These are phyloP conservation scores for Telopea speciosissima DNA, from an alignment of 177 flowering plant species.

Conservation along the genomic window DNA sequence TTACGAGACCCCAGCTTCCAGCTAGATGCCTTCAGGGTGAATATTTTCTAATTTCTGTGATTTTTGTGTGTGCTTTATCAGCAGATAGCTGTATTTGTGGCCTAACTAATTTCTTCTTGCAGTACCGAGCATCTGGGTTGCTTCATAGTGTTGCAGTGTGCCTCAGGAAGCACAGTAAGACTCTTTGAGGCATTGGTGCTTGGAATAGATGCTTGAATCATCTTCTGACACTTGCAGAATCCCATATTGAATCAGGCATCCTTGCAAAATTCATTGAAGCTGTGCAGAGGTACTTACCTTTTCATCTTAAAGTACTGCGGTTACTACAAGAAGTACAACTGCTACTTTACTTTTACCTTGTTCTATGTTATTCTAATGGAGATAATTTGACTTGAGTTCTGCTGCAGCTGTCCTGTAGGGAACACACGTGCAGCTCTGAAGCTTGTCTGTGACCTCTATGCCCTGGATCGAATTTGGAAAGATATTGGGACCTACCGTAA, in stretches of 20 bases:
- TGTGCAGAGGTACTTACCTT: constrained; percentile 66
- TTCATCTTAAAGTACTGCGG: background rate
- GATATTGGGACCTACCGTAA: constrained; percentile 96
- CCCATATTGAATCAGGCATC: constrained; percentile 91
- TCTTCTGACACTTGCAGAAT: constrained; percentile 86
- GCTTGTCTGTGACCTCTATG: constrained; percentile 90
- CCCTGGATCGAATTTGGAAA: constrained; percentile 89
- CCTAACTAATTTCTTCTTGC: constrained; percentile 20
- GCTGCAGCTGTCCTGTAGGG: constrained; percentile 70
- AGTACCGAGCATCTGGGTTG: constrained; percentile 92
- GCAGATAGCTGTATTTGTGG: background rate
- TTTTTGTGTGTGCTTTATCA: background rate
- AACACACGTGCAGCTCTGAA: constrained; percentile 62
- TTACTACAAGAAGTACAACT: background rate
- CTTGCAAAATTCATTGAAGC: constrained; percentile 84
- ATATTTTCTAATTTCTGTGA: constrained; percentile 12
- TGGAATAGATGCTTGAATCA: constrained; percentile 99
- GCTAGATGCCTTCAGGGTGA: constrained; percentile 92
- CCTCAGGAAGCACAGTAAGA: constrained; percentile 73
- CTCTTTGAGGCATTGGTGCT: constrained; percentile 87
- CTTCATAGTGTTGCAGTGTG: constrained; percentile 84
- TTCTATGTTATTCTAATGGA: background rate
- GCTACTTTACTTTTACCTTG: background rate
- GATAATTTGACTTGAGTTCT: constrained; percentile 12
- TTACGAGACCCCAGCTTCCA: constrained; percentile 85